Percentiles rank a stretch among this genome's conserved stretches.
Evolutionary conservation across 345 rosid genomes (phyloP).

Genomic region (Salix arbutifolia): DNA sequence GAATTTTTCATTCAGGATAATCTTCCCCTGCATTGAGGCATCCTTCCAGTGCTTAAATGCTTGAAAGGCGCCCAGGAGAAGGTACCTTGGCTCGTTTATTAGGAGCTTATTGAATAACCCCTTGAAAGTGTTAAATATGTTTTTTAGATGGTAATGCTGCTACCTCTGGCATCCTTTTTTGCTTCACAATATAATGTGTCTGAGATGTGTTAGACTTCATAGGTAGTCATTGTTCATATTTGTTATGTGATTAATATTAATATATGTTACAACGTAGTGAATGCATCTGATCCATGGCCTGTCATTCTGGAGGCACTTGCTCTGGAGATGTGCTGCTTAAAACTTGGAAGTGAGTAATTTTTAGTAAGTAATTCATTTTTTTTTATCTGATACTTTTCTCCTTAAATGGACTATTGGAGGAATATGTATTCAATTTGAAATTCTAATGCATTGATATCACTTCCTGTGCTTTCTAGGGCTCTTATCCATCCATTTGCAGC

Average conservation of each 20-base stretch:
- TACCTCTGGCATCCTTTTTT: background rate
- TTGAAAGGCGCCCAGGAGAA: constrained; percentile 89
- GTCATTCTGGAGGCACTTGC: constrained; percentile 51
- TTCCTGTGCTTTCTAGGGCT: constrained; percentile 32
- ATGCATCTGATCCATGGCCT: constrained; percentile 61
- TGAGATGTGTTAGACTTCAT: background rate
- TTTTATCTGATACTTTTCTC: background rate
- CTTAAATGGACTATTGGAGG: background rate
- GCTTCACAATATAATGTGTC: background rate
- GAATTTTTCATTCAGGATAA: constrained; percentile 80
- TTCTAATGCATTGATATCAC: constrained; percentile 16
- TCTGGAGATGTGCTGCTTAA: constrained; percentile 33
- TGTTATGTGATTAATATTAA: background rate
- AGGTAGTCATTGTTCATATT: background rate
- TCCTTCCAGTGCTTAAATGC: constrained; percentile 72
- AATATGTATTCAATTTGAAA: background rate
- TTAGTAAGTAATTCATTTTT: constrained; percentile 36
- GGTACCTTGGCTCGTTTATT: constrained; percentile 90
- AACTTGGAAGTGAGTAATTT: constrained; percentile 25
- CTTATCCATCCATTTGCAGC: constrained; percentile 21
- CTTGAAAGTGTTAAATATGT: constrained; percentile 12
- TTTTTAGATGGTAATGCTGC: background rate
- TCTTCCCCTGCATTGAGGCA: constrained; percentile 73
- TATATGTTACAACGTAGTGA: constrained; percentile 39
- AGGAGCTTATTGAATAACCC: constrained; percentile 44